Base-by-base conservation (phyloP, 1,284 basidiomycete genomes). In the Fomitopsis schrenkii region DNA sequence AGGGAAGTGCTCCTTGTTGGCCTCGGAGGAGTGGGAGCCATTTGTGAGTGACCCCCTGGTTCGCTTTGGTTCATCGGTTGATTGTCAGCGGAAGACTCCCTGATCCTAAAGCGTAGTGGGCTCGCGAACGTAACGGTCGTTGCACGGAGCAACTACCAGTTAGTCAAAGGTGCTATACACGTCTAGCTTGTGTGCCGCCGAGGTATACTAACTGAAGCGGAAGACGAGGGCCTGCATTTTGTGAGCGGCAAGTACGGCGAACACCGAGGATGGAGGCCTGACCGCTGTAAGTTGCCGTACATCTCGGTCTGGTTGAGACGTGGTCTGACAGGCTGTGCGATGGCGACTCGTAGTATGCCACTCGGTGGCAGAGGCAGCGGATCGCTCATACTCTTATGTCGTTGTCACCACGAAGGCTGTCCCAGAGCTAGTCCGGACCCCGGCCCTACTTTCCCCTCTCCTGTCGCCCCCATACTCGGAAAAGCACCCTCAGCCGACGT, bases 351-450 rank as follows among this genome's bases (percentile, higher is more conserved):
- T 56, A 86, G 90, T 90, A 26, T 82, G 85, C 66, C 79, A 74
- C 30, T 83, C 82, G 0, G 79, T 91, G 33, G 72, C 74, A 1
- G 81, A 86, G 15, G 88, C 90, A 1, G 76, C 83, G 7, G 87
- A 90, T 65, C 73, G 77, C 44, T 66, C 77, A 0, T 93, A 91
- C 71, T 80, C 83, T 40, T 85, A 87, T 69, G 86, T 91, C 14
- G 72, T 93, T 12, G 73, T 93, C 58, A 81, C 86, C 1, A 90
- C 88, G 2, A 94, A 94, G 70, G 85, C 85, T 5, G 75, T 93
- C 3, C 91, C 91, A 0, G 91, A 94, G 66, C 71, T 90, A 19
- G 69, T 75, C 1, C 80, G 80, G 14, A 91, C 86, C 4, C 75
- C 87, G 0, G 71, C 75, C 14, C 74, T 93, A 14, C 79, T 93